phyloP scores from a whole-genome alignment of 192 early-diverging fungal genomes.

The Backusella tarrabulga region DNA sequence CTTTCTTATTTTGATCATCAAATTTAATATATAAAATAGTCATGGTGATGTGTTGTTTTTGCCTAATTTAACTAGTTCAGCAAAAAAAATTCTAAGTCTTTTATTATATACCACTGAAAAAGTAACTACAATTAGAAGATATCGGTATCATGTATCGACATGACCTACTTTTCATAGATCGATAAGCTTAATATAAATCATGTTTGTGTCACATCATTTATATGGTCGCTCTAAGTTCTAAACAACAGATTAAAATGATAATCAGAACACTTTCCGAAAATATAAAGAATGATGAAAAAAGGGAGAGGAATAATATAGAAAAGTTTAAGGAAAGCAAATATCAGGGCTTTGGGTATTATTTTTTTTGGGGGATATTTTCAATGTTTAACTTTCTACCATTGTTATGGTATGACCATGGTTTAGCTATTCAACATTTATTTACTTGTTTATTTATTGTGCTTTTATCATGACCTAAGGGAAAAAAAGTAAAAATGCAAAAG shows the following conservation, averaged over 20 bases:
- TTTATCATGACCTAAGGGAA: background rate
- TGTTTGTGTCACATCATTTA: background rate
- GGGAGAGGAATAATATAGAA: background rate
- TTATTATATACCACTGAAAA: background rate
- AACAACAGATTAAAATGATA: background rate
- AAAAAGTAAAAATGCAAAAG: background rate
- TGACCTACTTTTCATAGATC: background rate
- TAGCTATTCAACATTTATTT: background rate
- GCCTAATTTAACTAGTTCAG: background rate
- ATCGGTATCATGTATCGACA: background rate
- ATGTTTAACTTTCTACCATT: background rate
- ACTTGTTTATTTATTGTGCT: background rate
- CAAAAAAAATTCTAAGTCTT: background rate
- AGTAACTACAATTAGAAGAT: background rate
- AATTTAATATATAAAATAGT: background rate
- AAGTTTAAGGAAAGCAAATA: background rate
- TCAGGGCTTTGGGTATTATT: background rate
- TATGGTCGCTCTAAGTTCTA: background rate
- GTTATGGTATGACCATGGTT: background rate
- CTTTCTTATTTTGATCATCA: background rate
- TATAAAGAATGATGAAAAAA: background rate
- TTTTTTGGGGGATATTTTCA: background rate
- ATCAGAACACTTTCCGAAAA: conserved; percentile 1
- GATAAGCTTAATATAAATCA: background rate
- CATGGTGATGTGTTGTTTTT: background rate